Base-by-base conservation (phyloP, 2,329 filamentous ascomycete species). In the Apiospora pterosperma region DNA sequence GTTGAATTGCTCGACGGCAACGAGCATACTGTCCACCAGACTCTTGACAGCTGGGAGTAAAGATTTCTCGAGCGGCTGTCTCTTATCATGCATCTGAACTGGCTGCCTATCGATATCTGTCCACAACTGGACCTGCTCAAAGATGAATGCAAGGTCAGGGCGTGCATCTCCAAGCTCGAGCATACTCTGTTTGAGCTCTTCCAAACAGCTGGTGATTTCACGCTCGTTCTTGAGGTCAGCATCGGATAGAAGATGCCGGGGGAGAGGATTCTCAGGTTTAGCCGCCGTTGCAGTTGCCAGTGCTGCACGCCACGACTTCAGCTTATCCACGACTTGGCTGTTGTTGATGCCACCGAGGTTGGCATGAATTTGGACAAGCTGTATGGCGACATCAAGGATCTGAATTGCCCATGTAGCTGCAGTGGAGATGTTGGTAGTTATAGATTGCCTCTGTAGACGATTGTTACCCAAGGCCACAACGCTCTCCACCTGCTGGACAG, bases 11-110 rank as follows among this genome's bases (percentile, higher is more conserved):
- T 97, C 93, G 59, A 97, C 84, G 1, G 91, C 90, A 39, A 95
- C 90, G 2, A 97, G 87, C 34, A 95, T 85, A 61, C 87, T 86
- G 76, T 97, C 92, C 59, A 90, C 86, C n/a, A 91, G 81, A 1
- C 78, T 84, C 41, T 92, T 85, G 1, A 93, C 76, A 4, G 83
- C 80, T 16, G 83, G 77, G 48, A 88, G 85, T 55, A 93, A 84
- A 38, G 36, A 25, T 0, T 77, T 74, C 21, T 82, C 68, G 19
- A 80, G 65, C 21, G 74, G 70, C 28, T 69, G 64, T 2, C 60
- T 65, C 7, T 69, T 38, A 4, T 61, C 58, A 2, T 61, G 14
- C 11, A 62, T 63, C 3, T 65, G 38, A 28, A 44, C 19, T 28
- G 59, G 58, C 28, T 78, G 73, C 34, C 76, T 66, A 2, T 74